Evolutionary conservation across 129 eudicot species (phyloP).

Genomic region (Arctium lappa): DNA sequence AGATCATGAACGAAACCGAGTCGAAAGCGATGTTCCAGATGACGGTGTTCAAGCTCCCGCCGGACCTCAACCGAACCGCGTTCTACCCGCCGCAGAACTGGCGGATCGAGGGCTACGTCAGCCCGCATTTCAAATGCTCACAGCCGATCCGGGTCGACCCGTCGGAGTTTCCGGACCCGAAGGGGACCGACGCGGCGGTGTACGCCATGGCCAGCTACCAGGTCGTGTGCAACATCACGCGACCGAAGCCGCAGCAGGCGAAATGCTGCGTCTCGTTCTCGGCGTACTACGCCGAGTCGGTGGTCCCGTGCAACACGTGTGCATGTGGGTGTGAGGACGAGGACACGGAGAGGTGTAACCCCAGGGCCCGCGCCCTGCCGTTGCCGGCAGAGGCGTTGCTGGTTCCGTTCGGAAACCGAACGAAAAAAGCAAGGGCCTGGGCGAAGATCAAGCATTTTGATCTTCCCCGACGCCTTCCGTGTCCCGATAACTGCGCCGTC

Average conservation of each 20-base stretch:
- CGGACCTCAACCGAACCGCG: conserved; percentile 72
- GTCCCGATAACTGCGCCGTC: conserved; percentile 81
- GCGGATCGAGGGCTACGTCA: conserved; percentile 57
- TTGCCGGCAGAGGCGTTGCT: conserved; percentile 71
- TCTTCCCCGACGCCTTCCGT: conserved; percentile 48
- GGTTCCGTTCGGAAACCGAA: conserved; percentile 61
- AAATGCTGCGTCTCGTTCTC: conserved; percentile 88
- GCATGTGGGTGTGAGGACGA: conserved; percentile 74
- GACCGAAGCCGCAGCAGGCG: conserved; percentile 51
- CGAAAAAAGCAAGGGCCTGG: conserved; percentile 53
- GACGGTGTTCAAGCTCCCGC: conserved; percentile 78
- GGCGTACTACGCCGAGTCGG: conserved; percentile 64
- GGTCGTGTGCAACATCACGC: conserved; percentile 67
- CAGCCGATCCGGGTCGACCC: conserved; percentile 63
- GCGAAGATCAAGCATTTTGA: conserved; percentile 40
- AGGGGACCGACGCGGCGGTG: conserved; percentile 37
- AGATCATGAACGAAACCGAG: conserved; percentile 56
- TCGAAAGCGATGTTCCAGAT: conserved; percentile 61
- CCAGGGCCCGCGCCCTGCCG: conserved; percentile 45
- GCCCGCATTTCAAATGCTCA: conserved; percentile 66
- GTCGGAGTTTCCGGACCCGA: conserved; percentile 66
- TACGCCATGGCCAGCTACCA: conserved; percentile 78
- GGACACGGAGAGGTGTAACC: conserved; percentile 35
- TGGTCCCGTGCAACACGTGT: conserved; percentile 77
- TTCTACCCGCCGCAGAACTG: conserved; percentile 82